Base-by-base conservation (phyloP, 2,329 filamentous ascomycete genomes). In the Sphaerulina musiva region DNA sequence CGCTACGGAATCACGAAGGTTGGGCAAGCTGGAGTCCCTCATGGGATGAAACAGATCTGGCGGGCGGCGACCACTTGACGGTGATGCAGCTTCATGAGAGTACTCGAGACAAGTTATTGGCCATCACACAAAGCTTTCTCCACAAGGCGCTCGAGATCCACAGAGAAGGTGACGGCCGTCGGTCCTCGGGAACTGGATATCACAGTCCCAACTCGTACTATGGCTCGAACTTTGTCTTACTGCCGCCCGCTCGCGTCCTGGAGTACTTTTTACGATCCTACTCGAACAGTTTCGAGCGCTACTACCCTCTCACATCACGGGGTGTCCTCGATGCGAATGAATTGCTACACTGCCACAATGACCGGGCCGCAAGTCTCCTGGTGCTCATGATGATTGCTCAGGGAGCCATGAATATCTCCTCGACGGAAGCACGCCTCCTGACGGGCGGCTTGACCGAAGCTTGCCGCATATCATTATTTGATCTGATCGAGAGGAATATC, bases 301-400 rank as follows among this genome's bases (percentile, higher is more conserved):
- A 84, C 66, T 87, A 83, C 61, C 80, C 82, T 1, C 73, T 86
- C 53, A 79, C 84, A 3, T 74, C 79, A 0, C 75, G 78, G 2
- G 81, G 82, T 4, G 74, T 77, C 12, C 72, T 87, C 20, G 83
- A 87, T 60, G 78, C 82, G 6, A 87, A 87, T 59, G 80, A 84
- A 65, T 76, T 87, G 69, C 78, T 87, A 66, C 76, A 80, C 52
- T 75, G 72, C 49, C 75, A 74, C 60, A 82, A 84, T 62, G 84
- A 83, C 62, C 80, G 83, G 59, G 80, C 83, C 0, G 82, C 83
- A 0, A 85, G 81, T 38, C 69, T 87, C 31, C 72, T 87, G 10
- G 78, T 87, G 1, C 73, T 87, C 20, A 78, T 87, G 66, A 87
- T 87, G 84, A 84, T 87, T 52, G 84, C 84, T 1, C 83, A 86